Conservation (phyloP, 768 basidiomycete species). For the Termitomyces sp. region DNA sequence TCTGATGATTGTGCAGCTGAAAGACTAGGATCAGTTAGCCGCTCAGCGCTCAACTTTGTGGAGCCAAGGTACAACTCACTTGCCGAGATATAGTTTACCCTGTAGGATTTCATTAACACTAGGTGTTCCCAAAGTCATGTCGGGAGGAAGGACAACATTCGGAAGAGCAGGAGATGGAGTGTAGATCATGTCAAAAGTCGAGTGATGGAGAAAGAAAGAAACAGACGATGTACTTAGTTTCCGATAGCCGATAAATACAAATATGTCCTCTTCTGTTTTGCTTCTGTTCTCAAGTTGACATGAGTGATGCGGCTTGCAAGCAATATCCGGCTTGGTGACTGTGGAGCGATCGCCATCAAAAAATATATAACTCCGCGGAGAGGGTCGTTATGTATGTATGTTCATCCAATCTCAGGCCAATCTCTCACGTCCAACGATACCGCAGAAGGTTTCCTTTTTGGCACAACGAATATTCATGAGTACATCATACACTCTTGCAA, state of each 20-base stretch:
- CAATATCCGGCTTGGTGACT: neutral
- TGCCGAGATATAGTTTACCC: slow-evolving; percentile 39
- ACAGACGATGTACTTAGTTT: neutral
- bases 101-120: slow-evolving; percentile 33
- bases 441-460: neutral
- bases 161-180: neutral
- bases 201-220: neutral
- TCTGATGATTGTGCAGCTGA: slow-evolving; percentile 31
- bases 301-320: neutral
- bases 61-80: slow-evolving; percentile 24
- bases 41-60: neutral
- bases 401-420: neutral
- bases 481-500: neutral
- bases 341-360: neutral
- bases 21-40: slow-evolving; percentile 25
- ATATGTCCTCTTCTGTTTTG: neutral
- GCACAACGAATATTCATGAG: neutral
- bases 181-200: neutral
- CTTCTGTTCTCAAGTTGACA: neutral
- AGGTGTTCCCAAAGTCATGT: slow-evolving; percentile 14
- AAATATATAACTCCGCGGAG: neutral
- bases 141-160: neutral
- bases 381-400: neutral
- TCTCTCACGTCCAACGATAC: neutral
- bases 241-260: neutral